Base-by-base conservation (phyloP, 176 grass and related monocot genomes). In the barley (Hordeum vulgare) region DNA sequence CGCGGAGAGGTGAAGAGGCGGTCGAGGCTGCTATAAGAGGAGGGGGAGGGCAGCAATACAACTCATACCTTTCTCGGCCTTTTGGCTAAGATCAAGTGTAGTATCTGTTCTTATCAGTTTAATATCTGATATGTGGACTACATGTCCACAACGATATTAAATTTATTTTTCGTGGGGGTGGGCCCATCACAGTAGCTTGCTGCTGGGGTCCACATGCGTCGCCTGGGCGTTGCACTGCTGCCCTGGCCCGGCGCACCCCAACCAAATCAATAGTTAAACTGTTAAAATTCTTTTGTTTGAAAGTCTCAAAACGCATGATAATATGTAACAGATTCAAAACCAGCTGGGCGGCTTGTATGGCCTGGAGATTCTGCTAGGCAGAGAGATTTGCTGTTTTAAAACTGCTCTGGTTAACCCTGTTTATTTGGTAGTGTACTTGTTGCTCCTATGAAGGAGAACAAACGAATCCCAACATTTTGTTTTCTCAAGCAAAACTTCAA, bases 51-150 rank as follows among this genome's bases (percentile, higher is more conserved):
- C 40, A 45, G 2, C 77, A 0, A 0, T 0, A 0, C 0, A 25
- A 70, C 18, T 9, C 80, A 85, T 90, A 96, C 88, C 93, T 92
- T 96, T 96, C 84, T 91, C 84, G 77, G 81, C 84, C 88, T 96
- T 96, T 96, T 96, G 86, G 77, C 84, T 89, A 91, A 93, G 84
- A 90, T 92, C 90, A 96, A 90, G 86, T 83, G 86, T 93, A 93
- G 86, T 92, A 90, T 94, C 78, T 91, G 89, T 94, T 94, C 81
- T 94, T 94, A 94, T 94, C 84, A 87, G 89, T 94, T 94, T 94
- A 94, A 91, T 90, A 88, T 93, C 85, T 90, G 82, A 93, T 93
- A 93, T 71, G 82, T 88, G 88, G 73, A 71, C 41, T 41, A 90
- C 83, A 35, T 45, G 78, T 2, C 17, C 72, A 87, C 77, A 67